Base-by-base conservation (phyloP, 768 basidiomycete genomes). In the Naganishia vishniacii region DNA sequence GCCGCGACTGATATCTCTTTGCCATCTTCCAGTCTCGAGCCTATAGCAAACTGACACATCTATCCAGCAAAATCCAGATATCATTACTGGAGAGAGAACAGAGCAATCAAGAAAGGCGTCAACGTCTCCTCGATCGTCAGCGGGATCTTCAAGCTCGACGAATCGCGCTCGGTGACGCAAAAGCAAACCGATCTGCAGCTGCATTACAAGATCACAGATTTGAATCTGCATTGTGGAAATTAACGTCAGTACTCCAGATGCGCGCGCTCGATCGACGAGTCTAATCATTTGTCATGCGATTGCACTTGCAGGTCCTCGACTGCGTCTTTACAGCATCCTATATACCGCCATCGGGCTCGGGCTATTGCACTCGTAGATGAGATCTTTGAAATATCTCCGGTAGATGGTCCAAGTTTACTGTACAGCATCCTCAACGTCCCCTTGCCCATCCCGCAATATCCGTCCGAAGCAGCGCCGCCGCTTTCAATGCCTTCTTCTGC, bases 311-410 rank as follows among this genome's bases (percentile, higher is more conserved):
- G 53, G 2, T 37, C 53, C 3, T 13, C 81, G 88, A 62, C 81
- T 79, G 51, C 28, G 8, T 56, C 53, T 6, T 20, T 56, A 16
- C 53, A 56, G 15, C 78, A 79, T 47, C 80, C 78, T 48, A 78
- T 89, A 47, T 70, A 74, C 49, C 51, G 66, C 31, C 68, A 65
- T 8, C 70, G 73, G 28, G 67, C 74, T 20, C 82, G 89, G 58
- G 68, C 71, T n/a, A 80, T 91, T 65, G 84, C 86, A 18, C 82
- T 81, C 13, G 82, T 95, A 47, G 84, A 88, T 42, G 79, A 80
- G 13, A 86, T 94, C 69, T 97, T 87, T 77, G 92, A 93, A 25
- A 94, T 99, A 70, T 88, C 90, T 59, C 85, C 94, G 18, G 81
- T 85, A 48, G 87, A 88, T 12, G 81, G 91, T 13, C 84, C 88